These are phyloP conservation scores for Leishmania arabica DNA, from an alignment of 208 protist genomes.

Conservation along the genomic window DNA sequence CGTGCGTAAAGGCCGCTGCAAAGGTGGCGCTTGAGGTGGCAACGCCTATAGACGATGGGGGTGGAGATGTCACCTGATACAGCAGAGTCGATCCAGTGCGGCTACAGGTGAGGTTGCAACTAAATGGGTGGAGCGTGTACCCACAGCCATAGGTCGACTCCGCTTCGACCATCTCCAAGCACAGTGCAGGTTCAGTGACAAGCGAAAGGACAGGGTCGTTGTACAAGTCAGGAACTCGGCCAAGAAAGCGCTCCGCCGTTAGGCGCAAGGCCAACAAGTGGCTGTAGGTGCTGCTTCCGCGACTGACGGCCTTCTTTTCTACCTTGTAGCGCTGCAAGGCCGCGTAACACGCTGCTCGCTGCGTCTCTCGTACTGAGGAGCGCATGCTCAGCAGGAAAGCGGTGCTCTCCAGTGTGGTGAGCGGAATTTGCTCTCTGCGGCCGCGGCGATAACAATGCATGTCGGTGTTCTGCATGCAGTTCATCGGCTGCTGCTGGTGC, in stretches of 20 bases:
- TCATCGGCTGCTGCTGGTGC: constrained; percentile 64
- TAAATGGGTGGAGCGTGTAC: constrained; percentile 20
- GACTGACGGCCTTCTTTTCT: not conserved
- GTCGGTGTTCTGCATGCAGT: constrained; percentile 49
- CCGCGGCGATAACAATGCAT: constrained; percentile 73
- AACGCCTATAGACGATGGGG: not conserved
- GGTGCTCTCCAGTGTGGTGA: constrained; percentile 52
- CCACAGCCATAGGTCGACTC: constrained; percentile 17
- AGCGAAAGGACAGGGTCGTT: constrained; percentile 11
- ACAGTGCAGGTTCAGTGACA: constrained; percentile 5
- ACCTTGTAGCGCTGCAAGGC: constrained; percentile 14
- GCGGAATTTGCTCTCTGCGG: constrained; percentile 56
- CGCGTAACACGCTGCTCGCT: constrained; percentile 8
- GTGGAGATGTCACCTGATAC: constrained; percentile 24
- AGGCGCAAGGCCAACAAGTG: constrained; percentile 29
- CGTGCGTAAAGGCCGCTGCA: constrained; percentile 18
- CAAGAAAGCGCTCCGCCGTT: constrained; percentile 31
- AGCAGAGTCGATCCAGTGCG: constrained; percentile 22
- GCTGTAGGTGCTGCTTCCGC: constrained; percentile 12
- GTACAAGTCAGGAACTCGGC: constrained; percentile 21
- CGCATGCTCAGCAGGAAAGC: constrained; percentile 58
- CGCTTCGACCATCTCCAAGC: constrained; percentile 21
- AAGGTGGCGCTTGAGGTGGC: constrained; percentile 21
- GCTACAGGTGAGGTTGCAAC: constrained; percentile 30
- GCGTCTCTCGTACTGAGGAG: not conserved